These are phyloP conservation scores for Gossypium trilobum DNA, from an alignment of 441 rosid genomes.

Conservation along the genomic window DNA sequence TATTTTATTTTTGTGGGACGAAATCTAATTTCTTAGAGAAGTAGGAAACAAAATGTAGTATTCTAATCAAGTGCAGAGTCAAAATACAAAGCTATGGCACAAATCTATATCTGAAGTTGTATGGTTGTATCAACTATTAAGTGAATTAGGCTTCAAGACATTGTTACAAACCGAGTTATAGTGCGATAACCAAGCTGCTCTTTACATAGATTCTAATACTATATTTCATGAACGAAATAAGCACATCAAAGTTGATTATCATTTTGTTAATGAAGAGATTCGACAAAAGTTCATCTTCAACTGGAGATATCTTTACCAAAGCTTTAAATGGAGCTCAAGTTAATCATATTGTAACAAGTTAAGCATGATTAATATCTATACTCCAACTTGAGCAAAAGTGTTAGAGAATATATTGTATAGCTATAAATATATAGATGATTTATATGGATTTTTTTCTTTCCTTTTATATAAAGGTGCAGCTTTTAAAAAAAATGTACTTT, in stretches of 20 bases:
- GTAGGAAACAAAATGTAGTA: neutral
- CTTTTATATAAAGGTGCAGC: neutral
- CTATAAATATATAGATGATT: neutral
- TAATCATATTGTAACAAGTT: too few relatives aligned
- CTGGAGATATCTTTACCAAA: too few relatives aligned
- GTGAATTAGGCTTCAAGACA: too few relatives aligned
- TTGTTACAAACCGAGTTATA: too few relatives aligned
- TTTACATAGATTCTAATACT: too few relatives aligned
- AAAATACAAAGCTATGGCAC: neutral
- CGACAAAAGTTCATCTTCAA: neutral
- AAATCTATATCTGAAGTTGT: neutral
- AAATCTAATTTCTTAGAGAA: neutral
- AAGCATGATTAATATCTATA: neutral
- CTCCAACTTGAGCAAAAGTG: neutral
- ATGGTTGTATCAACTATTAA: neutral
- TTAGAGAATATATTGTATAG: neutral
- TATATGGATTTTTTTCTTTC: neutral
- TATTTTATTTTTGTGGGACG: neutral
- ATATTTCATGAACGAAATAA: too few relatives aligned
- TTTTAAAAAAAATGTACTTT: neutral
- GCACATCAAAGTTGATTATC: too few relatives aligned
- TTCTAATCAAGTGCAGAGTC: neutral
- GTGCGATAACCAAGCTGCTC: too few relatives aligned
- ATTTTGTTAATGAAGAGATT: too few relatives aligned
- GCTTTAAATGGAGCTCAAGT: too few relatives aligned